Evolutionary conservation across 2,329 filamentous ascomycete genomes (phyloP).

Genomic region (Aphanocladium album): DNA sequence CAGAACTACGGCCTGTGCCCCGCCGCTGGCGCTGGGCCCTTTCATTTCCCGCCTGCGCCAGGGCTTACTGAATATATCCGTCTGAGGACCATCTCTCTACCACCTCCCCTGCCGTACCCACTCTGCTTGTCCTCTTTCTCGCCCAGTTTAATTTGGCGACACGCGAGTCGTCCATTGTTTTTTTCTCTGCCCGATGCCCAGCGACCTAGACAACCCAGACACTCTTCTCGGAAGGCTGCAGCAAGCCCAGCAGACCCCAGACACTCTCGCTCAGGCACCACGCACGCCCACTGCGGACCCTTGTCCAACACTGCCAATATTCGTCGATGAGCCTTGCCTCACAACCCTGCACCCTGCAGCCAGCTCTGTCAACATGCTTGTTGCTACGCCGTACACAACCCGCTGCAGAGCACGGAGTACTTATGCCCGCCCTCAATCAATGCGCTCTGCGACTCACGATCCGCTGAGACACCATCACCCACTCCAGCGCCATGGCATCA

Average conservation of each 20-base stretch:
- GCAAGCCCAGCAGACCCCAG: too few relatives aligned
- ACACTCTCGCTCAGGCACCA: too few relatives aligned
- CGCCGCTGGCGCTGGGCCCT: not conserved
- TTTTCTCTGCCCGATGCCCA: not conserved
- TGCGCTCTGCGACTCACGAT: slow-evolving; percentile 2
- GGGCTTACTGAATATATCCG: slow-evolving; percentile 11
- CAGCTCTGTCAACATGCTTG: too few relatives aligned
- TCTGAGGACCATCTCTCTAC: not conserved
- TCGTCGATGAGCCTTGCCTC: not conserved
- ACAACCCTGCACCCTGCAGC: too few relatives aligned
- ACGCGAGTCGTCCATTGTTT: slow-evolving; percentile 3
- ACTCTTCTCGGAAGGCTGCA: too few relatives aligned
- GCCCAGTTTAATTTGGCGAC: not conserved
- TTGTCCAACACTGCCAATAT: not conserved
- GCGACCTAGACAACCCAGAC: not conserved
- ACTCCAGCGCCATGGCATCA: slow-evolving; percentile 3
- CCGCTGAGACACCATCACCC: slow-evolving; percentile 1
- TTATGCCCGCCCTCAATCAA: not conserved
- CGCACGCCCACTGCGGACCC: not conserved
- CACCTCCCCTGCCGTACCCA: not conserved
- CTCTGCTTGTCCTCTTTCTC: not conserved
- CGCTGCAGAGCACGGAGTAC: too few relatives aligned
- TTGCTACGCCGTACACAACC: too few relatives aligned
- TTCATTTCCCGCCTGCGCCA: slow-evolving; percentile 11
- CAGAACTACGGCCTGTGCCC: not conserved